A percentile compares a stretch with the other conserved stretches of the same genome.
Conservation (phyloP, 805 yeast species). For the Cyberlindnera maritima region DNA sequence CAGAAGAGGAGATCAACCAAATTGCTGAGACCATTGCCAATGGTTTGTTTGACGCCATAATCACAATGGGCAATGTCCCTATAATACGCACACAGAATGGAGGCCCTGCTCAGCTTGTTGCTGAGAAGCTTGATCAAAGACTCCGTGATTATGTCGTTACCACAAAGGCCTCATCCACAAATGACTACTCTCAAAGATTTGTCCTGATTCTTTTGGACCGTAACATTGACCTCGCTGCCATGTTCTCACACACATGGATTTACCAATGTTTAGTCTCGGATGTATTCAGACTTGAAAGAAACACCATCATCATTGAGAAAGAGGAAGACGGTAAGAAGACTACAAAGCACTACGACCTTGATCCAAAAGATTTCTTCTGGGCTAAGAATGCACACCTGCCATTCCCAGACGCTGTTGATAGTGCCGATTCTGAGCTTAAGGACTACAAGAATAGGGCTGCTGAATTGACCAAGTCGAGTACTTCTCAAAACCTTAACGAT, state of each 20-base stretch:
- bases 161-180: conserved; percentile 32
- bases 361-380: conserved; percentile 95
- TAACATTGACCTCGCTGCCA: conserved; percentile 83
- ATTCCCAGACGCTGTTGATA: conserved; percentile 98
- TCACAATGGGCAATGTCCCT: conserved; percentile 80
- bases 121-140: conserved; percentile 79
- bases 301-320: conserved; percentile 66
- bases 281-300: conserved; percentile 77
- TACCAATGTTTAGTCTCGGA: conserved; percentile 96
- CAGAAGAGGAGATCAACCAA: conserved; percentile 69
- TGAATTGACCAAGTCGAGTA: conserved; percentile 75
- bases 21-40: conserved; percentile 70
- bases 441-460: conserved; percentile 84
- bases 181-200: conserved; percentile 49
- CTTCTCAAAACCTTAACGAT: conserved; percentile 67
- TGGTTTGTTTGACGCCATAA: conserved; percentile 76
- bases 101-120: conserved; percentile 94
- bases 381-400: conserved; percentile 77
- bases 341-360: conserved; percentile 76
- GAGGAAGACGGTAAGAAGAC: conserved; percentile 36
- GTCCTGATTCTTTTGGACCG: conserved; percentile 85
- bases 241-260: conserved; percentile 97
- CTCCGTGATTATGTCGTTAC: conserved; percentile 85
- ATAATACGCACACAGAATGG: conserved; percentile 87
- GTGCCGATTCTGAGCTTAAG: conserved; percentile 80